Base-by-base conservation (phyloP, 257 asterid species). In the Solanum pennellii region DNA sequence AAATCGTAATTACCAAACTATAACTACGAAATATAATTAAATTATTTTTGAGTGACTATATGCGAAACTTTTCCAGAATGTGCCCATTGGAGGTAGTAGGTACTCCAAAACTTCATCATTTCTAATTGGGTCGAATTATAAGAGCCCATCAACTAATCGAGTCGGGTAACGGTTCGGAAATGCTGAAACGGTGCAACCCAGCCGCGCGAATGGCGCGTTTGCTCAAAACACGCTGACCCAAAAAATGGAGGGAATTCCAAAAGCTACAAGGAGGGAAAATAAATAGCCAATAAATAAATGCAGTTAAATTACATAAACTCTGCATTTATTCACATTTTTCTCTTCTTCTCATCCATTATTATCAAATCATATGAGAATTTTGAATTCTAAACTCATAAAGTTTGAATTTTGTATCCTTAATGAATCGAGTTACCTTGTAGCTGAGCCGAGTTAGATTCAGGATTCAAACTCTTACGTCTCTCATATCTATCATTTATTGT, bases 191-290 rank as follows among this genome's bases (percentile, higher is more conserved):
- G 39, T 79, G 65, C 66, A 27, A 45, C 59, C 84, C 66, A 14
- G 15, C 27, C 65, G 27, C 84, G 65, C 84, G 84, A 79, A 79
- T 79, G 84, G 86, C 88, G 88, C 89, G 87, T 16, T 52, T 25
- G 14, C 60, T 69, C 86, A 69, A 83, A 71, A 52, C 45, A 37
- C 73, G 9, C 29, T 73, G 86, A 86, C 44, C 76, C 33, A 83
- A 90, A 91, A 87, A 87, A 12, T 90, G 91, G 94, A 90, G 93
- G 94, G 59, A 44, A 74, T 18, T 74, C 56, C 3, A 74, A 74
- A 39, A 39, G 33, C 31, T 21, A 12, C 3, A 39, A 6, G 82
- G 82, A 4, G 82, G 82, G 82, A 59, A 73, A 56, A 74, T 37
- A 12, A 74, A 9, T 74, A 39, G 18, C 33, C 82, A 62, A 12